A percentile compares a stretch with the other conserved stretches of the same genome.
Conservation (phyloP, 2,329 filamentous ascomycete species). For the Dothiorella sarmentorum region DNA sequence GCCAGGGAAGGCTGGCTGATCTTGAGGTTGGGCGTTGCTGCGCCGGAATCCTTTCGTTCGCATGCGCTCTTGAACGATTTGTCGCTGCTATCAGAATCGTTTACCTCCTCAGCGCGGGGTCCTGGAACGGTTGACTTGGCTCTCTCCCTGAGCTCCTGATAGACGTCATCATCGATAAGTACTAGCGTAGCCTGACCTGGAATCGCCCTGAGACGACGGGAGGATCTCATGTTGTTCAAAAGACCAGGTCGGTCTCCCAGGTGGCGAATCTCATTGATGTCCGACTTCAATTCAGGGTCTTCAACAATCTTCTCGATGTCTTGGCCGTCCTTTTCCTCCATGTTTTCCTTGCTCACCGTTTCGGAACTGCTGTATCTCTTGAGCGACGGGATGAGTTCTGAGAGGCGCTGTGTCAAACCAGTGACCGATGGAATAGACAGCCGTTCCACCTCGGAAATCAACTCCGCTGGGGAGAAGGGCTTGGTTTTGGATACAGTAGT, state of each 20-base stretch:
- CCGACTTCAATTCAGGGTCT: constrained; percentile 10
- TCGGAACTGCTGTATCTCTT: constrained; percentile 39
- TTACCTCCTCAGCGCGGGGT: not conserved
- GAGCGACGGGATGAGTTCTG: constrained; percentile 45
- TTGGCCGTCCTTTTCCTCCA: constrained; percentile 31
- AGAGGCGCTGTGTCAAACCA: constrained; percentile 45
- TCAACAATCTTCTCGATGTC: constrained; percentile 14
- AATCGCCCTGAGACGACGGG: constrained; percentile 32
- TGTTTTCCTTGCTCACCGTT: constrained; percentile 32
- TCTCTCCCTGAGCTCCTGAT: constrained; percentile 30
- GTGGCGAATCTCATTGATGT: constrained; percentile 10
- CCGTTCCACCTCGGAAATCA: constrained; percentile 45
- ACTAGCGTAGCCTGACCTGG: constrained; percentile 32
- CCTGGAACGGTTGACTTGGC: constrained; percentile 19
- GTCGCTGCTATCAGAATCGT: constrained; percentile 3
- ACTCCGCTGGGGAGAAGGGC: constrained; percentile 40
- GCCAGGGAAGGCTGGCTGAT: constrained; percentile 18
- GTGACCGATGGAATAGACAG: constrained; percentile 46
- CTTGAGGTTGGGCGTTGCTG: not conserved
- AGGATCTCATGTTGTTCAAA: constrained; percentile 29
- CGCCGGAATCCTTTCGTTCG: constrained; percentile 3
- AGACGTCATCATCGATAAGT: constrained; percentile 34
- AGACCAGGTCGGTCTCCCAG: constrained; percentile 13
- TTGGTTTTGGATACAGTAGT: constrained; percentile 19
- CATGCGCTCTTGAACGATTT: constrained; percentile 15